Conservation (phyloP, 306 rosid species). For the Abrus pulchellus region DNA sequence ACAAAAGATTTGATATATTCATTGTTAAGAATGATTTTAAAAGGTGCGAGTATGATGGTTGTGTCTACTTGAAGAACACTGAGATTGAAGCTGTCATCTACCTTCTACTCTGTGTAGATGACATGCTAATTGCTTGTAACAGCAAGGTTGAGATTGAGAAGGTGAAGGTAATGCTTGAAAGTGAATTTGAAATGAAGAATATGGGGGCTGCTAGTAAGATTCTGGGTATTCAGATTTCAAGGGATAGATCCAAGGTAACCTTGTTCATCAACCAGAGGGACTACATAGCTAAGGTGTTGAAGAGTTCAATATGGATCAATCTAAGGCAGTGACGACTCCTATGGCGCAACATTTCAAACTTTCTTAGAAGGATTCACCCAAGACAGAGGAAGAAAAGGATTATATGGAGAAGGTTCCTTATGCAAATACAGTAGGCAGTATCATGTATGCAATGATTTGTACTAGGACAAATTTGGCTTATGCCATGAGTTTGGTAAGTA, state of each 20-base stretch:
- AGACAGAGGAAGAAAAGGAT: background rate
- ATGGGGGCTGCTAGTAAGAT: background rate
- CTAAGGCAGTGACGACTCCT: background rate
- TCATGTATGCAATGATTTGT: no score
- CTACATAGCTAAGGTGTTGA: background rate
- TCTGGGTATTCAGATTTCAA: background rate
- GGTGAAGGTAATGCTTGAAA: slow-evolving; percentile 1
- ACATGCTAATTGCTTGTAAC: no score
- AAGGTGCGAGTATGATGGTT: no score
- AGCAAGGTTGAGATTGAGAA: no score
- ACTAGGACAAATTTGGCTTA: no score
- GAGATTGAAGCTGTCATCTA: no score
- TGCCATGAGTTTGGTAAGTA: no score
- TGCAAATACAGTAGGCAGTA: background rate
- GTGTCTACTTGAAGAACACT: no score
- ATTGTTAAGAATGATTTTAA: no score
- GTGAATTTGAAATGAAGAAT: background rate
- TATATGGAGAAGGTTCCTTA: background rate
- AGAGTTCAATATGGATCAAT: background rate
- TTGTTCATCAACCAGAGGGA: no score
- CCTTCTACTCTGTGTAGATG: no score
- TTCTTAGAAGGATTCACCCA: background rate
- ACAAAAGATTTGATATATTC: background rate
- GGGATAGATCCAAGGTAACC: no score
- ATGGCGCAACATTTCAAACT: background rate